These are phyloP conservation scores for Cordyceps farinosa DNA, from an alignment of 2,329 filamentous ascomycete species.

Conservation along the genomic window DNA sequence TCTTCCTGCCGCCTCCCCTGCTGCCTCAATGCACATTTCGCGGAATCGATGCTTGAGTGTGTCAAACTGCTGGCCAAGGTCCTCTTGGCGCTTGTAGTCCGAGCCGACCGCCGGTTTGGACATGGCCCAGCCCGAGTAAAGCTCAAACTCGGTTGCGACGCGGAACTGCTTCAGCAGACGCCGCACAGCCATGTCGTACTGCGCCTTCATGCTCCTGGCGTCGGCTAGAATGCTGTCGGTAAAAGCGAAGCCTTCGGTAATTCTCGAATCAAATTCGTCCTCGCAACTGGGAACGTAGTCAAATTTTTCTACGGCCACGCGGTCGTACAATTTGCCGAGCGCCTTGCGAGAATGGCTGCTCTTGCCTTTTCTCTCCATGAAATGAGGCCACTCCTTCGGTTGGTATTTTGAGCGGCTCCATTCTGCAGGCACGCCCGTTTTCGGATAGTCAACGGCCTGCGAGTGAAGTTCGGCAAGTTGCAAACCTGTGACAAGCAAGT, in stretches of 20 bases:
- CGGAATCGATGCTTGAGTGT: constrained; percentile 67
- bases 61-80: constrained; percentile 65
- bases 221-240: constrained; percentile 51
- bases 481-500: constrained; percentile 44
- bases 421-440: constrained; percentile 74
- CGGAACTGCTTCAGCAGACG: constrained; percentile 82
- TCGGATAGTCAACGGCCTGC: constrained; percentile 88
- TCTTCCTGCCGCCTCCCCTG: constrained; percentile 72
- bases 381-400: constrained; percentile 74
- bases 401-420: constrained; percentile 56
- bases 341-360: constrained; percentile 67
- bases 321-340: constrained; percentile 79
- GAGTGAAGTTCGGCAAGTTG: constrained; percentile 79
- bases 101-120: constrained; percentile 65
- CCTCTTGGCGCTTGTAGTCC: constrained; percentile 86
- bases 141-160: constrained; percentile 84
- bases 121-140: constrained; percentile 83
- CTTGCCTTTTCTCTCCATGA: constrained; percentile 60
- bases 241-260: constrained; percentile 61
- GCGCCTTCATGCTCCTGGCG: constrained; percentile 64
- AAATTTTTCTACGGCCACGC: constrained; percentile 52
- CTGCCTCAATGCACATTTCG: constrained; percentile 60
- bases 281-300: constrained; percentile 72
- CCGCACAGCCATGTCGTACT: constrained; percentile 74
- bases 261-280: constrained; percentile 69